A percentile compares a stretch with the other conserved stretches of the same genome.
phyloP scores from a whole-genome alignment of 352 stramenopile species.

The Phytopythium boreale region DNA sequence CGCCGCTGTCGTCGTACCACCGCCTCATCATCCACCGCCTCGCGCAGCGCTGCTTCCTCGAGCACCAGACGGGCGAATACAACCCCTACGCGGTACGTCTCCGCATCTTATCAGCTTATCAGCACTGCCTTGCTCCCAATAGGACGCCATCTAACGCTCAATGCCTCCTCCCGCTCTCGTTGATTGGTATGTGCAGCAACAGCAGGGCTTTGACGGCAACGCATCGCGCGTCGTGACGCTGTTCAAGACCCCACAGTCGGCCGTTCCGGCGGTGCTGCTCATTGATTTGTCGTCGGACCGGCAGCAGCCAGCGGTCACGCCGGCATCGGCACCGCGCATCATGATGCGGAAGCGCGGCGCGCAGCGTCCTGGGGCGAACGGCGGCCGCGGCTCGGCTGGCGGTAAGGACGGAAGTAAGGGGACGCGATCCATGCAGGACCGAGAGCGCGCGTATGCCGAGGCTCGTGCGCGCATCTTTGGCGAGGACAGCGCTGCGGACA shows the following conservation, averaged over 20 bases:
- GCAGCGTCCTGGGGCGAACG: slow-evolving; percentile 30
- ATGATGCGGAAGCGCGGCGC: slow-evolving; percentile 87
- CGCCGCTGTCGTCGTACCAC: slow-evolving; percentile 84
- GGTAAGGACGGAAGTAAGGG: slow-evolving; percentile 48
- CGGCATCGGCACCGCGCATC: slow-evolving; percentile 87
- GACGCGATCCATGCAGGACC: slow-evolving; percentile 86
- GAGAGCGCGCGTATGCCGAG: slow-evolving; percentile 93
- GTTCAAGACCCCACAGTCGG: slow-evolving; percentile 80
- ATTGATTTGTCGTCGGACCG: slow-evolving; percentile 83
- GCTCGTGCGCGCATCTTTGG: slow-evolving; percentile 94
- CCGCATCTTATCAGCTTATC: not conserved
- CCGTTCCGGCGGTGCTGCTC: slow-evolving; percentile 77
- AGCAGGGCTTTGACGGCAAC: slow-evolving; percentile 55
- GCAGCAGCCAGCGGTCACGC: slow-evolving; percentile 55
- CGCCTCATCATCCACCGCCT: slow-evolving; percentile 91
- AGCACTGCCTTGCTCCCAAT: not conserved
- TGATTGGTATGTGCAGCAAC: not conserved
- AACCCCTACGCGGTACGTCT: slow-evolving; percentile 35
- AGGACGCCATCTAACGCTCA: not conserved
- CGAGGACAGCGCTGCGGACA: slow-evolving; percentile 30
- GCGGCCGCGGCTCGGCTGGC: slow-evolving; percentile 22
- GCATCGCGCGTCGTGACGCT: slow-evolving; percentile 84
- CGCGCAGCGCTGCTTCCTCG: slow-evolving; percentile 90
- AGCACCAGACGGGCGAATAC: slow-evolving; percentile 85
- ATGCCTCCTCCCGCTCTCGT: not conserved